Evolutionary conservation across 495 filamentous ascomycete species (phyloP).

Genomic region (Trichocladium uniseriatum): DNA sequence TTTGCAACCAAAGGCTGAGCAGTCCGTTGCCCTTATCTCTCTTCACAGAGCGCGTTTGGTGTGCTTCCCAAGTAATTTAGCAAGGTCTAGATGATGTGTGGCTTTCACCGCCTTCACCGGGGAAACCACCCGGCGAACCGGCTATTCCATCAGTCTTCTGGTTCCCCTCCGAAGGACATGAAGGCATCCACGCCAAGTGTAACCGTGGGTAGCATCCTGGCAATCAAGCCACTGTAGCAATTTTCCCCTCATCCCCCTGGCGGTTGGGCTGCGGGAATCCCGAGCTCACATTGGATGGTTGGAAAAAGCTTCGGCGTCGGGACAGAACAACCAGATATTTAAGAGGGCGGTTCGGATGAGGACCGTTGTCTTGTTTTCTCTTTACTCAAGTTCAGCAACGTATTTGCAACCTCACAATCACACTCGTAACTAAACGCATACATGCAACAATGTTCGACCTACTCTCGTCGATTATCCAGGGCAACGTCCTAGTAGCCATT

Average conservation of each 20-base stretch:
- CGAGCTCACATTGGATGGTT: neutral
- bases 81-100: neutral
- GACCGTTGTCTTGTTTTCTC: neutral
- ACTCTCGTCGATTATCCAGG: neutral
- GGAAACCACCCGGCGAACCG: neutral
- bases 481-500: neutral
- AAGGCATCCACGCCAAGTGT: slow-evolving; percentile 3
- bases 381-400: too few relatives aligned
- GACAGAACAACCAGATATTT: neutral
- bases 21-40: neutral
- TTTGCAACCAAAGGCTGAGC: neutral
- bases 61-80: neutral
- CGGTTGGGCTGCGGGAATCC: neutral
- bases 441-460: neutral
- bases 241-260: neutral
- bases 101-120: neutral
- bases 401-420: too few relatives aligned
- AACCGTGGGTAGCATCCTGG: neutral
- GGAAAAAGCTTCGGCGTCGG: too few relatives aligned
- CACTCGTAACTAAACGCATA: too few relatives aligned
- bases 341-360: neutral
- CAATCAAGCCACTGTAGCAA: neutral
- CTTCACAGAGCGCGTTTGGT: neutral
- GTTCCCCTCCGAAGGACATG: neutral
- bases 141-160: neutral